Evolutionary conservation across 1,284 basidiomycete genomes (phyloP), one percentile per base, ranked within the genome.

Genomic region (Macrocystidia cucumis): DNA sequence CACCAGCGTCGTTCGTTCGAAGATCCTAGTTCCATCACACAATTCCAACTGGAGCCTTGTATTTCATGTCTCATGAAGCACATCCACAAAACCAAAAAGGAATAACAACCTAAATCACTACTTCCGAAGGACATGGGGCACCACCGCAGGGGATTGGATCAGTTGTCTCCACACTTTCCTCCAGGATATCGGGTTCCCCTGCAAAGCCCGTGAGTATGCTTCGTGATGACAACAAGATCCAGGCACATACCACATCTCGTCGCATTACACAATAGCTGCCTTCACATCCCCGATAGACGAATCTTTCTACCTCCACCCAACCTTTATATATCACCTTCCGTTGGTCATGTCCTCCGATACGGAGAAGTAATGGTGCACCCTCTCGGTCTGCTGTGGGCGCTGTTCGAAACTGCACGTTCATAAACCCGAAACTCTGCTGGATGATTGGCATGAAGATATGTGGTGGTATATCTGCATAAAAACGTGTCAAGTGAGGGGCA

Each of bases 181-280:
- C 82, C 82, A 86, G 22, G 77, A 80, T 31, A 86, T 75, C 17
- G 82, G 82, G 48, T 72, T 82, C 1, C 82, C 82, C 79, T 83
- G 12, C 17, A 12, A n/a, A 5, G 12, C 3, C 5, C n/a, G n/a
- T n/a, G n/a, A n/a, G n/a, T n/a, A n/a, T n/a, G n/a, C n/a, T n/a
- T 7, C 7, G 16, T 9, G 14, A 5, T 16, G 11, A 14, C 29
- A 16, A n/a, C 5, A 4, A 18, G 14, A 18, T 11, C 29, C 11
- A 30, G 11, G 12, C 12, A 60, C 69, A 16, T 42, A 78, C 78
- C 57, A 68, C 64, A 47, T 83, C 78, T 39, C 79, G 61, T 38
- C 65, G 60, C 75, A 86, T 77, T 3, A 82, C 55, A 41, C 75
- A 74, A 51, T 81, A 83, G 31, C 74, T 74, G 1, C 78, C 75